Evolutionary conservation across 2,329 filamentous ascomycete species (phyloP).

Genomic region (Aspergillus ruber): DNA sequence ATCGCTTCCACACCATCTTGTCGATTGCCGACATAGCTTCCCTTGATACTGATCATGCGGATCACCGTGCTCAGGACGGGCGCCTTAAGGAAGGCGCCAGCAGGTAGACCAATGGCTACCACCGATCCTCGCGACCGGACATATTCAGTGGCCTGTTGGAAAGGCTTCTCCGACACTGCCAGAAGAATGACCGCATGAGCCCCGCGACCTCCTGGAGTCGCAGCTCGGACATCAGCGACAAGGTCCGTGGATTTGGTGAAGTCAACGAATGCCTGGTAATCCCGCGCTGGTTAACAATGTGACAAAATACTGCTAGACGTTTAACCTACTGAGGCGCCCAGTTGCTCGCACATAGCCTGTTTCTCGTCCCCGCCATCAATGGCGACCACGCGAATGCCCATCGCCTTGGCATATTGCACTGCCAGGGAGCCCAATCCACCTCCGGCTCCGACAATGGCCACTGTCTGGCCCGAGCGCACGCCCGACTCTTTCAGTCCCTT

Average conservation of each 20-base stretch:
- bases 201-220: constrained; percentile 71
- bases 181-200: constrained; percentile 83
- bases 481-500: constrained; percentile 84
- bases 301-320: neutral
- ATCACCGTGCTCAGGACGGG: constrained; percentile 87
- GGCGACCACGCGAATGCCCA: constrained; percentile 74
- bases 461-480: constrained; percentile 64
- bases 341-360: constrained; percentile 55
- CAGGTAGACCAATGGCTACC: constrained; percentile 83
- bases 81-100: constrained; percentile 69
- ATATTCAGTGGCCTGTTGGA: constrained; percentile 89
- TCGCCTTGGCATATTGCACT: constrained; percentile 82
- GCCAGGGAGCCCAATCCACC: constrained; percentile 75
- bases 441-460: constrained; percentile 81
- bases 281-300: neutral
- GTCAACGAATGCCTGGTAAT: constrained; percentile 61
- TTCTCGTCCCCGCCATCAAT: constrained; percentile 83
- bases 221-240: constrained; percentile 75
- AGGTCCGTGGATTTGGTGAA: constrained; percentile 70
- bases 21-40: constrained; percentile 88
- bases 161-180: constrained; percentile 82
- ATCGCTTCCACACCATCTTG: constrained; percentile 82
- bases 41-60: constrained; percentile 86
- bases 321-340: constrained; percentile 54
- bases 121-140: constrained; percentile 71